Base-by-base conservation (phyloP, 176 grass and related monocot genomes). In the Neostapfia colusana region DNA sequence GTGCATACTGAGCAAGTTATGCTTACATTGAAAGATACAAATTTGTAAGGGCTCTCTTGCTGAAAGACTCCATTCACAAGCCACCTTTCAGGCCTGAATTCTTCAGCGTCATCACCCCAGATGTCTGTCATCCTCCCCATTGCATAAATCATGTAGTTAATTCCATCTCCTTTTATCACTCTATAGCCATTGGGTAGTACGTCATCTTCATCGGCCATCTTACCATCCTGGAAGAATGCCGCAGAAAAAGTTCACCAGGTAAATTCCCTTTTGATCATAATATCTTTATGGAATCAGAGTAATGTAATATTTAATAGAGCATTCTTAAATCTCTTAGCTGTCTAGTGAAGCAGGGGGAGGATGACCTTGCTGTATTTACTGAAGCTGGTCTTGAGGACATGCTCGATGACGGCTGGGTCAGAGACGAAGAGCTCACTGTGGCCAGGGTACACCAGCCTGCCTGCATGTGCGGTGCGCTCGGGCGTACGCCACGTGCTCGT, bases 101-200 rank as follows among this genome's bases (percentile, higher is more conserved):
- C 58, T n/a, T 82, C 74, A 1, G 84, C 87, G 37, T 93, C 87
- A 20, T 93, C 64, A 17, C 90, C 90, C 87, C 84, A 93, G 44
- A 93, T 56, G 77, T 80, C 89, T 46, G 51, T 75, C 90, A 93
- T 89, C 46, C 90, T 84, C 24, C 90, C 90, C 87, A 89, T 93
- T 10, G 84, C 81, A 35, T 89, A 93, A 65, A 78, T 83, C 73
- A 85, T 71, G 48, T 89, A 93, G 62, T 48, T 74, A 17, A 93
- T 53, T 24, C 64, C 65, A 59, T 87, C 87, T 40, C 81, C 81
- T 80, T 87, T 78, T 49, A 63, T 67, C 27, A 85, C 74, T 70
- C 67, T 81, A 39, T 75, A 87, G 1, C 87, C 77, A 69, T 84
- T 85, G 38, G 87, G 87, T 38, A 87, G 63, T 3, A 84, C 72